phyloP scores from a whole-genome alignment of 257 asterid genomes.

The Primulina eburnea region DNA sequence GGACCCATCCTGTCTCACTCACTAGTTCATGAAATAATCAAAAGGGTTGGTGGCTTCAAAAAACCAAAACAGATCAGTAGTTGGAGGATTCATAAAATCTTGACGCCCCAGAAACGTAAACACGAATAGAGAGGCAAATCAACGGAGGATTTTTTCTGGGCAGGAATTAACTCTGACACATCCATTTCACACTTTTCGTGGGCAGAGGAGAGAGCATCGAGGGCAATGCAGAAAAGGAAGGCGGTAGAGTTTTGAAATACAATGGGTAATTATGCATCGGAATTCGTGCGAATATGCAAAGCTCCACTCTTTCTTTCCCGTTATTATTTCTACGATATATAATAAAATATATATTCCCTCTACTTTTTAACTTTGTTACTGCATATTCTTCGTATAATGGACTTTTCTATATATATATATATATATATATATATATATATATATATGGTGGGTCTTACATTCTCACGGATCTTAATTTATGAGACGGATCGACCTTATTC shows the following conservation, averaged over 20 bases:
- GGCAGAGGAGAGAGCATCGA: slow-evolving; percentile 19
- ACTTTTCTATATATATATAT: no score
- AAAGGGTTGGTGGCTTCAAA: slow-evolving; percentile 14
- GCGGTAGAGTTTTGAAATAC: slow-evolving; percentile 23
- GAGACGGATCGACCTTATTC: no score
- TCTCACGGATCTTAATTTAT: no score
- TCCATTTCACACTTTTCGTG: slow-evolving; percentile 19
- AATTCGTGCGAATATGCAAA: slow-evolving; percentile 13
- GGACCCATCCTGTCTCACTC: slow-evolving; percentile 7
- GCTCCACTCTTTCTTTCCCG: no score
- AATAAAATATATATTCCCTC: no score
- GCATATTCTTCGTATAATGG: no score
- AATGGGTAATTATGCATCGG: slow-evolving; percentile 12
- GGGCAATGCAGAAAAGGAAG: slow-evolving; percentile 25
- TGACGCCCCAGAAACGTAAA: slow-evolving; percentile 22
- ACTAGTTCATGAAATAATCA: slow-evolving; percentile 21
- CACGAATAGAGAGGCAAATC: slow-evolving; percentile 33
- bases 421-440: no score
- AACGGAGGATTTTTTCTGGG: slow-evolving; percentile 30
- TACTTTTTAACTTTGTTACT: no score
- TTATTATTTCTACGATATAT: no score
- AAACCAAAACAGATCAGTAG: slow-evolving; percentile 24
- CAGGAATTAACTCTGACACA: slow-evolving; percentile 20
- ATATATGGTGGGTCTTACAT: no score
- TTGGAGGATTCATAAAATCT: slow-evolving; percentile 24